Evolutionary conservation across 2,329 filamentous ascomycete genomes (phyloP).

Genomic region (Lecanosticta acicola): DNA sequence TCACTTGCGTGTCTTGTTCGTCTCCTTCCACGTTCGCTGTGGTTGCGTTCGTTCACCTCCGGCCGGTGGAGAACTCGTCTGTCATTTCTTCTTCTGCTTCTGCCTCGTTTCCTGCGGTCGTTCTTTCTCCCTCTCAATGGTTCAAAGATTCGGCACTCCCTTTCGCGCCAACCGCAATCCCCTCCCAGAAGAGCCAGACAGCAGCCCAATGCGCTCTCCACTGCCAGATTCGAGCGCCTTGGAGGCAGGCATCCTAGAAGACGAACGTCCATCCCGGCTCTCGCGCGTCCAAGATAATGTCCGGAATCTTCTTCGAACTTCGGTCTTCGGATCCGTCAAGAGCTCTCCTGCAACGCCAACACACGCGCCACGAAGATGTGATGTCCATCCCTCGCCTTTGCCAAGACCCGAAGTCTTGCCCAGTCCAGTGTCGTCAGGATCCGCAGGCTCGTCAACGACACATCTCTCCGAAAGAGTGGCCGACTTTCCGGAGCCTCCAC

Average conservation of each 20-base stretch:
- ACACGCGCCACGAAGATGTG: constrained; percentile 7
- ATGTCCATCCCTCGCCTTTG: constrained; percentile 1
- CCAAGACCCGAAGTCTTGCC: constrained; percentile 16
- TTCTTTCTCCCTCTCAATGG: no score
- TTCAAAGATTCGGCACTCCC: constrained; percentile 7
- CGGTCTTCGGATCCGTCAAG: constrained; percentile 23
- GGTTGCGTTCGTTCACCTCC: neutral
- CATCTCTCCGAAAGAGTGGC: constrained; percentile 6
- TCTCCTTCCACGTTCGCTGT: neutral
- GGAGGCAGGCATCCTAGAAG: constrained; percentile 32
- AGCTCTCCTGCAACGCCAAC: constrained; percentile 18
- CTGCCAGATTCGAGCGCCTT: constrained; percentile 30
- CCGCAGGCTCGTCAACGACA: constrained; percentile 5
- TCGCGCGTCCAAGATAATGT: constrained; percentile 33
- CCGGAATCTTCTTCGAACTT: constrained; percentile 29
- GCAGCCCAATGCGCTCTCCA: constrained; percentile 13
- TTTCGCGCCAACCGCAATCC: neutral
- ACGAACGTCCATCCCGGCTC: constrained; percentile 21
- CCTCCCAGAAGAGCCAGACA: neutral
- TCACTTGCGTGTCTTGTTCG: neutral
- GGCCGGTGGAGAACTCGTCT: no score
- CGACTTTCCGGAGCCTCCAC: constrained; percentile 17
- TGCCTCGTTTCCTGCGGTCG: no score
- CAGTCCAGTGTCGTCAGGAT: constrained; percentile 15
- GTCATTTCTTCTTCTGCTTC: no score